Evolutionary conservation across 129 eudicot genomes (phyloP).

Genomic region (Cynara cardunculus): DNA sequence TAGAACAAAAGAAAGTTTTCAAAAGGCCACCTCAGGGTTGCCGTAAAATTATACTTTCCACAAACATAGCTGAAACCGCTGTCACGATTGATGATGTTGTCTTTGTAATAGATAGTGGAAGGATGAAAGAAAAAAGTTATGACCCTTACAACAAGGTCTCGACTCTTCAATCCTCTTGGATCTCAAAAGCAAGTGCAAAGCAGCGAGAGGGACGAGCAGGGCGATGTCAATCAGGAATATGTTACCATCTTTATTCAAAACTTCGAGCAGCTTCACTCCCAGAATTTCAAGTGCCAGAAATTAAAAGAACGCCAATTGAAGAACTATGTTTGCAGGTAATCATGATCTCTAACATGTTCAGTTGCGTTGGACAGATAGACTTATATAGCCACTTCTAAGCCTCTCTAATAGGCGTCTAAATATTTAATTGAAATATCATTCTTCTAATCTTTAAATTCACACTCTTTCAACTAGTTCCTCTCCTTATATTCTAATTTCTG

Average conservation of each 20-base stretch:
- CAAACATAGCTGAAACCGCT: slow-evolving; percentile 96
- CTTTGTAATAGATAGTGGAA: slow-evolving; percentile 86
- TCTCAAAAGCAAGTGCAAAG: slow-evolving; percentile 94
- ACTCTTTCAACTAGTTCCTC: too few relatives aligned
- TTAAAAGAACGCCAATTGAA: slow-evolving; percentile 85
- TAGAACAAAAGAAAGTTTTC: slow-evolving; percentile 86
- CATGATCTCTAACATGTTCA: background rate
- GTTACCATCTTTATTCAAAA: slow-evolving; percentile 91
- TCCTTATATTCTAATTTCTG: too few relatives aligned
- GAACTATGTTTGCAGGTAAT: slow-evolving; percentile 95
- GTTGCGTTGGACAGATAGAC: slow-evolving; percentile 6
- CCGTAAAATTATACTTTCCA: slow-evolving; percentile 86
- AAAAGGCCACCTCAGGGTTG: slow-evolving; percentile 72
- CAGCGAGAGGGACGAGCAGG: slow-evolving; percentile 99
- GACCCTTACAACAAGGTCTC: slow-evolving; percentile 93
- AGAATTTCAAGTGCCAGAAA: slow-evolving; percentile 93
- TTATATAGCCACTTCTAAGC: too few relatives aligned
- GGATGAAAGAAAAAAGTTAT: slow-evolving; percentile 92
- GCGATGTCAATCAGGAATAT: slow-evolving; percentile 88
- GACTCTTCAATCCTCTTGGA: slow-evolving; percentile 89
- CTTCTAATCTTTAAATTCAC: too few relatives aligned
- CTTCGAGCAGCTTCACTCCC: slow-evolving; percentile 75
- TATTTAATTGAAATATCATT: too few relatives aligned
- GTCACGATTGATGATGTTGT: slow-evolving; percentile 97
- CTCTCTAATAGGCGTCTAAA: too few relatives aligned